phyloP scores from a whole-genome alignment of 371 early-diverging fungal genomes.

The Mucor velutinosus region DNA sequence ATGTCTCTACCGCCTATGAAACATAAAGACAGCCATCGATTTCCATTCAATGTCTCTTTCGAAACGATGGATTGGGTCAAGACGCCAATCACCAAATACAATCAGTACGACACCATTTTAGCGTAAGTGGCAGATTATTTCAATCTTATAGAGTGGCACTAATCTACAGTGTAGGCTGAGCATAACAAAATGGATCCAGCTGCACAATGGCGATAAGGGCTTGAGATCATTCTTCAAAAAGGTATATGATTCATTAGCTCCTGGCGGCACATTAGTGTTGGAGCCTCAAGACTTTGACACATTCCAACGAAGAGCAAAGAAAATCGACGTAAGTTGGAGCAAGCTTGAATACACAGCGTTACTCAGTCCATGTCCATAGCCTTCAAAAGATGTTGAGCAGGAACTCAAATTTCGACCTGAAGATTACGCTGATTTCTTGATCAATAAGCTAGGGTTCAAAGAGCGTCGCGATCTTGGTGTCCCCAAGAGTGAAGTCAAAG shows the following conservation, averaged over 20 bases:
- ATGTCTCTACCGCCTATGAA: conserved; percentile 29
- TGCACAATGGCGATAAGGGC: conserved; percentile 78
- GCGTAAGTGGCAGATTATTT: conserved; percentile 31
- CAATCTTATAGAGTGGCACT: background rate
- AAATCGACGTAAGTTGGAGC: conserved; percentile 22
- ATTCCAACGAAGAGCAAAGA: conserved; percentile 55
- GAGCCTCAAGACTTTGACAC: conserved; percentile 72
- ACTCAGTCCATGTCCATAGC: conserved; percentile 5
- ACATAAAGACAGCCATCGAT: conserved; percentile 16
- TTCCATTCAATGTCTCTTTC: conserved; percentile 71
- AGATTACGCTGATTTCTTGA: conserved; percentile 36
- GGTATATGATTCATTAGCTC: conserved; percentile 53
- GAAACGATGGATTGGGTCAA: conserved; percentile 38
- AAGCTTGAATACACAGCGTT: background rate
- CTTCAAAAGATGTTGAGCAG: conserved; percentile 20
- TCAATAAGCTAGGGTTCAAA: conserved; percentile 36
- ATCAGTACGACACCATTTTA: conserved; percentile 52
- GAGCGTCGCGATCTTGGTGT: conserved; percentile 17
- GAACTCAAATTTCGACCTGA: conserved; percentile 36
- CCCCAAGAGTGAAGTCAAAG: conserved; percentile 29
- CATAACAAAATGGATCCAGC: conserved; percentile 86
- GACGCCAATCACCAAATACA: conserved; percentile 13
- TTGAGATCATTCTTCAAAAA: conserved; percentile 72
- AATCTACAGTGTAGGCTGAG: conserved; percentile 39
- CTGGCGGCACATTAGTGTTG: conserved; percentile 71